A percentile compares a stretch with the other conserved stretches of the same genome.
phyloP scores from a whole-genome alignment of 495 filamentous ascomycete genomes.

The Oidiodendron maius region DNA sequence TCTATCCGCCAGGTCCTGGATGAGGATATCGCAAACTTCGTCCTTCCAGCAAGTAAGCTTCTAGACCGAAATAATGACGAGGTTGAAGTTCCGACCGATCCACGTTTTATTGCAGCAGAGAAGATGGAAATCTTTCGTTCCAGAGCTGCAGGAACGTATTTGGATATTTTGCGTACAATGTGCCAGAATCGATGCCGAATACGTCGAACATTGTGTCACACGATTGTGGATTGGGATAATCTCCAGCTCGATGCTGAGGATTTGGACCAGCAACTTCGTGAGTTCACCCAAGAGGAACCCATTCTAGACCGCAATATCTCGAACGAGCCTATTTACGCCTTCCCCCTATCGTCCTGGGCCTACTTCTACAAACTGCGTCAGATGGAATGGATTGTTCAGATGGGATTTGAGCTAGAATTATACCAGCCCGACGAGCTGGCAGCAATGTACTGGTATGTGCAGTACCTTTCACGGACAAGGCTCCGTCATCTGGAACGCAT shows the following conservation, averaged over 20 bases:
- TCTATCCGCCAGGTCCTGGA: slow-evolving; percentile 70
- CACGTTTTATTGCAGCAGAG: slow-evolving; percentile 67
- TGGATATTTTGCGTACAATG: slow-evolving; percentile 74
- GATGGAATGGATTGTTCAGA: slow-evolving; percentile 82
- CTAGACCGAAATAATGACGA: slow-evolving; percentile 67
- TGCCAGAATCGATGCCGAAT: slow-evolving; percentile 89
- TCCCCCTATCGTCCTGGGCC: slow-evolving; percentile 80
- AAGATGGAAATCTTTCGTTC: slow-evolving; percentile 77
- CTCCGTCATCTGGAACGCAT: slow-evolving; percentile 65
- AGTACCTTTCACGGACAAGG: slow-evolving; percentile 49
- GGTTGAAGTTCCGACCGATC: slow-evolving; percentile 71
- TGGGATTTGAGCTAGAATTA: slow-evolving; percentile 92
- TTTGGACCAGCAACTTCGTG: slow-evolving; percentile 66
- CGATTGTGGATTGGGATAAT: slow-evolving; percentile 75
- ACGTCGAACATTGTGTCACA: slow-evolving; percentile 76
- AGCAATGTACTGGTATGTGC: slow-evolving; percentile 85
- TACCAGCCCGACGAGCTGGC: slow-evolving; percentile 83
- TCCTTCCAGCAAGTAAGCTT: slow-evolving; percentile 64
- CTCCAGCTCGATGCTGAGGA: slow-evolving; percentile 79
- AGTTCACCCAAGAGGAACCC: slow-evolving; percentile 56
- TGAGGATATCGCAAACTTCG: slow-evolving; percentile 69
- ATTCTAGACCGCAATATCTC: slow-evolving; percentile 24
- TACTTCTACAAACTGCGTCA: slow-evolving; percentile 83
- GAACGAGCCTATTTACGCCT: slow-evolving; percentile 46
- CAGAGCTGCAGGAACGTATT: slow-evolving; percentile 66